A percentile compares a stretch with the other conserved stretches of the same genome.
Conservation (phyloP, 768 basidiomycete species). For the Leccinum disarticulatum region DNA sequence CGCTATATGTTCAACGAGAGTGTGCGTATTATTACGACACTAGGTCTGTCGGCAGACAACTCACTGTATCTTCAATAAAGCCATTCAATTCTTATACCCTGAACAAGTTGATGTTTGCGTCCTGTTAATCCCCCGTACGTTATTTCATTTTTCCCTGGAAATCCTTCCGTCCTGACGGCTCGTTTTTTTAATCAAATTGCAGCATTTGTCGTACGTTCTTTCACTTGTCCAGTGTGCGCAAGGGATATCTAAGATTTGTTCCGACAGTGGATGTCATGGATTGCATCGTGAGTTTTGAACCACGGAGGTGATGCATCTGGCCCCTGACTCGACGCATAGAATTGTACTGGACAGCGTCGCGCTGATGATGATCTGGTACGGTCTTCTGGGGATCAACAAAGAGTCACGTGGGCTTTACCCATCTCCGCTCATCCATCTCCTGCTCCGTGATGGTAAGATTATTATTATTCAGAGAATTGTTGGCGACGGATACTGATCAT, state of each 20-base stretch:
- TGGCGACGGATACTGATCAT: neutral
- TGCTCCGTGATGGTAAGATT: slow-evolving; percentile 14
- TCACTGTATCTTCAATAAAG: neutral
- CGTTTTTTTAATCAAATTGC: neutral
- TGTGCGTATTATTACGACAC: neutral
- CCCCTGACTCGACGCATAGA: neutral
- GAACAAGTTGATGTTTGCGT: neutral
- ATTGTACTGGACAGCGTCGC: slow-evolving; percentile 9
- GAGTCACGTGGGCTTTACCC: neutral
- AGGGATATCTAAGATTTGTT: neutral
- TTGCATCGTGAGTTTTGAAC: slow-evolving; percentile 4
- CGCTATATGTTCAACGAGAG: too few relatives aligned
- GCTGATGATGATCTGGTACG: slow-evolving; percentile 6
- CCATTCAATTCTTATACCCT: neutral
- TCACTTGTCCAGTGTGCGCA: neutral
- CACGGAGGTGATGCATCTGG: neutral
- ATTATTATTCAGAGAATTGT: neutral
- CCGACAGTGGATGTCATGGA: slow-evolving; percentile 13
- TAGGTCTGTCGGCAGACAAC: too few relatives aligned
- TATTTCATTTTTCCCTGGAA: neutral
- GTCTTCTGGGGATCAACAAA: slow-evolving; percentile 1
- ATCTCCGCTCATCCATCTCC: slow-evolving; percentile 2
- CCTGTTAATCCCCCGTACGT: neutral
- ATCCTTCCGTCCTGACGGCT: neutral
- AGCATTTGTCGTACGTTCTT: slow-evolving; percentile 9